Conservation (phyloP, 768 basidiomycete species). For the Brasilioporus rufonigricans region DNA sequence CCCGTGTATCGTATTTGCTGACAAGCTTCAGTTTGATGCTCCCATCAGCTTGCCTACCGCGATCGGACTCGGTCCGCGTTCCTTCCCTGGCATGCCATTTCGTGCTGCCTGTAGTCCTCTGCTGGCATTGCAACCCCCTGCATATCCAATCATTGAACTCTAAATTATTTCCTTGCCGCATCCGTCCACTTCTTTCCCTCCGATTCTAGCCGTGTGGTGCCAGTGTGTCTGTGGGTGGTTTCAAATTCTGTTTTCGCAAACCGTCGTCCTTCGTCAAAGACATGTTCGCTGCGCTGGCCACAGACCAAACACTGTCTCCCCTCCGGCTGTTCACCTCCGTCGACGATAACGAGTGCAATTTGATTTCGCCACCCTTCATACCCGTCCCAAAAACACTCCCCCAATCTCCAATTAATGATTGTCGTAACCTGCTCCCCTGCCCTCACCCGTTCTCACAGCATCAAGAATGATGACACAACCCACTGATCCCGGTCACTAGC, state of each 20-base stretch:
- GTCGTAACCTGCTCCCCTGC: constrained; percentile 18
- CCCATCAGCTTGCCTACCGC: neutral
- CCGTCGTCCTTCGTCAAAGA: neutral
- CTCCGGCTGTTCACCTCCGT: neutral
- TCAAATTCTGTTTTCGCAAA: constrained; percentile 4
- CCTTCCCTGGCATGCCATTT: constrained; percentile 8
- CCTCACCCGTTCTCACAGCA: constrained; percentile 15
- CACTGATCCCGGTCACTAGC: constrained; percentile 1
- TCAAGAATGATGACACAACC: constrained; percentile 3
- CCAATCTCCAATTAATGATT: constrained; percentile 17
- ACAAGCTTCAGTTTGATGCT: constrained; percentile 23
- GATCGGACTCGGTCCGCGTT: constrained; percentile 1
- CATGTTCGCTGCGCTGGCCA: neutral
- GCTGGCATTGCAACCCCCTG: constrained; percentile 11
- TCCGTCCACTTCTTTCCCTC: constrained; percentile 5
- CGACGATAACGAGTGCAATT: constrained; percentile 8
- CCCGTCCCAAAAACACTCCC: constrained; percentile 4
- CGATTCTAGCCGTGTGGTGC: neutral
- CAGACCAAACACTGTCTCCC: neutral
- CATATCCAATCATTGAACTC: constrained; percentile 29
- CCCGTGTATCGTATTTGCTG: constrained; percentile 1
- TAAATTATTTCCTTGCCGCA: constrained; percentile 11
- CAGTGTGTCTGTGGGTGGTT: constrained; percentile 3
- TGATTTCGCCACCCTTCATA: constrained; percentile 4
- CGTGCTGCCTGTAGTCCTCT: constrained; percentile 8